Evolutionary conservation across 2,329 filamentous ascomycete species (phyloP).

Genomic region (Mollisiaceae sp.): DNA sequence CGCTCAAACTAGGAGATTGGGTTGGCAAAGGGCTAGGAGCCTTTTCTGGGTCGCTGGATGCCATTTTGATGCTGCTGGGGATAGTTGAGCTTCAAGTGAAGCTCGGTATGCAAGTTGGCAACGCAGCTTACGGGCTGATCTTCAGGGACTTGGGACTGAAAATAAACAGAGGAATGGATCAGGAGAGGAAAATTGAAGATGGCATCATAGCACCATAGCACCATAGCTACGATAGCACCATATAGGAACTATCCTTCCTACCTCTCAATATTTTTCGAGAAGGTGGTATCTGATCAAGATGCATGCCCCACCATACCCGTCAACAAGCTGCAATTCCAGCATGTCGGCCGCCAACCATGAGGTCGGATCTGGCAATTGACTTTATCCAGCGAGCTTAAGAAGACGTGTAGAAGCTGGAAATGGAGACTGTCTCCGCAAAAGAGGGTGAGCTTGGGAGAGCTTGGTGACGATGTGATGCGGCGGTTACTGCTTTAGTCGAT

Average conservation of each 20-base stretch:
- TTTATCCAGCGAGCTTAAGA: background rate
- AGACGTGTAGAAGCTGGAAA: constrained; percentile 7
- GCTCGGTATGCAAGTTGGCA: background rate
- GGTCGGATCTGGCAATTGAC: background rate
- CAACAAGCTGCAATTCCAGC: background rate
- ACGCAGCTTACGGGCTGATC: background rate
- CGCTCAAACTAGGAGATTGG: constrained; percentile 7
- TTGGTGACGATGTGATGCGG: constrained; percentile 21
- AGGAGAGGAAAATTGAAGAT: background rate
- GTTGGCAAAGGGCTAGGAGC: background rate
- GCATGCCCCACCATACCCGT: constrained; percentile 7
- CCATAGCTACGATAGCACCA: no score
- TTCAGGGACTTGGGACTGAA: background rate
- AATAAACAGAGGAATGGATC: background rate
- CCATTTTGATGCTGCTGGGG: constrained; percentile 9
- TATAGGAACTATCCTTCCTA: constrained; percentile 4
- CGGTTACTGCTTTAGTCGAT: constrained; percentile 30
- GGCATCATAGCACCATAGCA: background rate
- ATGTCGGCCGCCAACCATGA: constrained; percentile 13
- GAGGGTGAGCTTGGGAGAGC: background rate
- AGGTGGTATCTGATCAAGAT: background rate
- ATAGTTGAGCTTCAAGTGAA: background rate
- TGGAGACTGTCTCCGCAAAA: background rate
- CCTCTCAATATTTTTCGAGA: background rate
- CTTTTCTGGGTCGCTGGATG: constrained; percentile 18